phyloP scores from a whole-genome alignment of 2,329 filamentous ascomycete species.

The Dothistroma pini region DNA sequence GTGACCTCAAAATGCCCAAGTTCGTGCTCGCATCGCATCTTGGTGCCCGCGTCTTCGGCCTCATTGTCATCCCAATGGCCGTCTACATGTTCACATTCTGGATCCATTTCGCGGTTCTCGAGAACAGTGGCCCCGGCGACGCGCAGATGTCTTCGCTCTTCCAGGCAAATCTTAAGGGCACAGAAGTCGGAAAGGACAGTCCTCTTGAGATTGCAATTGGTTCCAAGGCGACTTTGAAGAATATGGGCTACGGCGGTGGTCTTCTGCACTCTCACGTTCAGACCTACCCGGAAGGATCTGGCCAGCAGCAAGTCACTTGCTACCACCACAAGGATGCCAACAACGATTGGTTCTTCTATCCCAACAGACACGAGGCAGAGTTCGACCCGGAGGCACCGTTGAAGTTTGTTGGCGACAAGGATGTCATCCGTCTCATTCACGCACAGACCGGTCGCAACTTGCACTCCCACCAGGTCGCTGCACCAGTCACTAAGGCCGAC shows the following conservation, averaged over 20 bases:
- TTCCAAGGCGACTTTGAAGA: conserved; percentile 90
- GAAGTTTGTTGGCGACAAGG: conserved; percentile 71
- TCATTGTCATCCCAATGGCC: conserved; percentile 83
- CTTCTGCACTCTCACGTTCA: conserved; percentile 95
- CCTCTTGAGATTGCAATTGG: conserved; percentile 88
- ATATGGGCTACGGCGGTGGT: conserved; percentile 98
- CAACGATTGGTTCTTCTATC: conserved; percentile 99
- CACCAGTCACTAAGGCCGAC: conserved; percentile 83
- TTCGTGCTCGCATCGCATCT: conserved; percentile 72
- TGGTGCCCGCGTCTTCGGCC: conserved; percentile 71
- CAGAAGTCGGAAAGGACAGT: conserved; percentile 89
- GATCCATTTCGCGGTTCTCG: conserved; percentile 87
- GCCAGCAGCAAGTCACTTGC: conserved; percentile 95
- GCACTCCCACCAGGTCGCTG: conserved; percentile 86
- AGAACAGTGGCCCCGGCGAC: conserved; percentile 91
- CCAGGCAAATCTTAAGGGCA: conserved; percentile 92
- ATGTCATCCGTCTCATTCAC: conserved; percentile 82
- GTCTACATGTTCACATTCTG: conserved; percentile 97
- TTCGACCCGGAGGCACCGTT: conserved; percentile 68
- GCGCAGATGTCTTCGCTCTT: conserved; percentile 99
- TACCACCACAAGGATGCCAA: conserved; percentile 99
- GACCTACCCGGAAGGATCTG: conserved; percentile 89
- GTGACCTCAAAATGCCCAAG: conserved; percentile 85
- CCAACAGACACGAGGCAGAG: conserved; percentile 72
- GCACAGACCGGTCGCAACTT: conserved; percentile 95